Conservation (phyloP, 169 alveolate species). For the Babesia ovata region DNA sequence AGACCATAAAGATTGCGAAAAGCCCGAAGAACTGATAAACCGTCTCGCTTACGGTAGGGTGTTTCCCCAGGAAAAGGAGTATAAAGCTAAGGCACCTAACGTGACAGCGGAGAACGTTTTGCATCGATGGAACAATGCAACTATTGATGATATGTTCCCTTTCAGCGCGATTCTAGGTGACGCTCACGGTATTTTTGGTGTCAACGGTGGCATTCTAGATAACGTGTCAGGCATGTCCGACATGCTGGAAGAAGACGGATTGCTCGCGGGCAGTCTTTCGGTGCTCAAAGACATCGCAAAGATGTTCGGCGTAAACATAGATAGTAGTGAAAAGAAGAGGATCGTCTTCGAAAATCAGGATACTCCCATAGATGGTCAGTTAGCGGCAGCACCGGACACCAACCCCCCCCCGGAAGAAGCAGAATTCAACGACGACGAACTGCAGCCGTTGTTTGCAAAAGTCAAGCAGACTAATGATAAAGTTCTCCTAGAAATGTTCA, state of each 20-base stretch:
- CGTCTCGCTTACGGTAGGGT: constrained; percentile 62
- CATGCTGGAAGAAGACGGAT: constrained; percentile 21
- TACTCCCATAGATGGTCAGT: background rate
- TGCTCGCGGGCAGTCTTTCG: constrained; percentile 38
- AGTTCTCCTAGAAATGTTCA: constrained; percentile 20
- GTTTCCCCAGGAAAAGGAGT: constrained; percentile 28
- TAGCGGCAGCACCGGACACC: constrained; percentile 2
- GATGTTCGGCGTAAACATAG: constrained; percentile 50
- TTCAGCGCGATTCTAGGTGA: background rate
- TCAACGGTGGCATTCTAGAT: constrained; percentile 10
- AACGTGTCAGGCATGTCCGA: constrained; percentile 1
- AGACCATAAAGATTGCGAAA: constrained; percentile 56
- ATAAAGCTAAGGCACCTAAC: background rate
- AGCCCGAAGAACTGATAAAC: constrained; percentile 38
- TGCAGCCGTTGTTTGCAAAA: constrained; percentile 23
- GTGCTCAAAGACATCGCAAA: constrained; percentile 55
- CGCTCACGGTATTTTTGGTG: constrained; percentile 4
- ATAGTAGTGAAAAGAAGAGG: background rate
- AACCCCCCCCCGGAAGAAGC: background rate
- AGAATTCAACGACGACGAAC: constrained; percentile 23
- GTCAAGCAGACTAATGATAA: constrained; percentile 32
- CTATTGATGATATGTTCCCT: background rate
- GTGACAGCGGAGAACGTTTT: background rate
- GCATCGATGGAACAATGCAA: background rate
- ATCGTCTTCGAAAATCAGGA: constrained; percentile 28